phyloP scores from a whole-genome alignment of 2,329 filamentous ascomycete species.

The Blastomyces parvus region DNA sequence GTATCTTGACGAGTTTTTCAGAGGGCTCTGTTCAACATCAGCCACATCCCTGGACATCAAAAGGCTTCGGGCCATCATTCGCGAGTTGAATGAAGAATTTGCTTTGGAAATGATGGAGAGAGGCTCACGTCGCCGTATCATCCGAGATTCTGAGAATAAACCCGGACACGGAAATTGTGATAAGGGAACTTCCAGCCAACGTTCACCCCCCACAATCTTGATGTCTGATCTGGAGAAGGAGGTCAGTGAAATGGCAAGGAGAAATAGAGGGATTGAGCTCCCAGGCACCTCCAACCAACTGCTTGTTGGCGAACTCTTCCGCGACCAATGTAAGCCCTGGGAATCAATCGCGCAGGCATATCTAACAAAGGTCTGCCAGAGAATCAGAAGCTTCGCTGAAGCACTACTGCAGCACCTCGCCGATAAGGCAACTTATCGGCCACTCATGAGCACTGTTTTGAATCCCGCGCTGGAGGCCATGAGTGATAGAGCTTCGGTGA shows the following conservation, averaged over 20 bases:
- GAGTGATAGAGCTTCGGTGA: neutral
- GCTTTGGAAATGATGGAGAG: slow-evolving; percentile 19
- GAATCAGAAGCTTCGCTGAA: neutral
- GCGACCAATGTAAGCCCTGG: slow-evolving; percentile 50
- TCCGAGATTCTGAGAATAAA: no score
- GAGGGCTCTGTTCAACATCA: neutral
- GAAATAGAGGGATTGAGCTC: slow-evolving; percentile 45
- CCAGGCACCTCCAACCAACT: slow-evolving; percentile 52
- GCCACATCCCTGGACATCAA: neutral
- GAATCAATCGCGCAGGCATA: slow-evolving; percentile 24
- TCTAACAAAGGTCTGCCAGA: neutral
- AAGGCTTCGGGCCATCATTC: slow-evolving; percentile 3
- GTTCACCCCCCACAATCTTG: no score
- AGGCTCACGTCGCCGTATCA: no score
- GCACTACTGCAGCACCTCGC: neutral
- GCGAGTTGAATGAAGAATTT: slow-evolving; percentile 24
- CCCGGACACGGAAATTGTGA: no score
- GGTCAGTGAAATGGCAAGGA: slow-evolving; percentile 25
- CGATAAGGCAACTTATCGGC: neutral
- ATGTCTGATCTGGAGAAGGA: neutral
- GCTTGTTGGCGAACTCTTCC: slow-evolving; percentile 51
- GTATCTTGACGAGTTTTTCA: slow-evolving; percentile 29
- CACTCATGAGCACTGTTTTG: neutral
- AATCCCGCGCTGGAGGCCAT: neutral
- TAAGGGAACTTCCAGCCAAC: no score